Percentiles rank a stretch among this genome's conserved stretches.
Evolutionary conservation across 148 eudicot species (phyloP).

Genomic region (Heliosperma pusillum): DNA sequence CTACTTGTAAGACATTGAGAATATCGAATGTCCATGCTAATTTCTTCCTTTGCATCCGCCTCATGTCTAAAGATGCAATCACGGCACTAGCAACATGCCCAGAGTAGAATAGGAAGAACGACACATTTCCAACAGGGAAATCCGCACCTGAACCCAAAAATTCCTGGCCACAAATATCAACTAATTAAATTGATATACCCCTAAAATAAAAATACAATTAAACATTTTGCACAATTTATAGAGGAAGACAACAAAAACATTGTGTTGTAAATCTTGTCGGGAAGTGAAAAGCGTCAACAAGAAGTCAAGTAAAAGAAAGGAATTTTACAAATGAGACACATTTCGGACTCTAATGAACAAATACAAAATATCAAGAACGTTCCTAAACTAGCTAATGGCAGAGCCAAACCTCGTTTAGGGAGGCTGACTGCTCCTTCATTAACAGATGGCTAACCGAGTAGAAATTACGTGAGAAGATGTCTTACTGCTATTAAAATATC

Average conservation of each 20-base stretch:
- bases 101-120: slow-evolving; percentile 89
- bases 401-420: no score
- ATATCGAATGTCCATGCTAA: slow-evolving; percentile 63
- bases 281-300: not conserved
- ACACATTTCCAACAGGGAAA: slow-evolving; percentile 94
- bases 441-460: no score
- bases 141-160: slow-evolving; percentile 94
- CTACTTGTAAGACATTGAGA: slow-evolving; percentile 58
- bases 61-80: slow-evolving; percentile 93
- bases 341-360: not conserved
- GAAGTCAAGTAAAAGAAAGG: not conserved
- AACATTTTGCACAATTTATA: not conserved
- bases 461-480: no score
- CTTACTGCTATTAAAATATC: not conserved
- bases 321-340: slow-evolving; percentile 5
- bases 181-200: not conserved
- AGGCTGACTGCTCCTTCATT: no score
- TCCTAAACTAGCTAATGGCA: not conserved
- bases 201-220: no score
- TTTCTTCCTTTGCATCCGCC: slow-evolving; percentile 69
- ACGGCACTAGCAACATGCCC: slow-evolving; percentile 95
- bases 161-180: slow-evolving; percentile 41
- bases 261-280: not conserved
- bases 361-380: no score
- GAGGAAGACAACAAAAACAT: not conserved